Evolutionary conservation across 2,329 filamentous ascomycete species (phyloP).

Genomic region (Alternaria conjuncta): DNA sequence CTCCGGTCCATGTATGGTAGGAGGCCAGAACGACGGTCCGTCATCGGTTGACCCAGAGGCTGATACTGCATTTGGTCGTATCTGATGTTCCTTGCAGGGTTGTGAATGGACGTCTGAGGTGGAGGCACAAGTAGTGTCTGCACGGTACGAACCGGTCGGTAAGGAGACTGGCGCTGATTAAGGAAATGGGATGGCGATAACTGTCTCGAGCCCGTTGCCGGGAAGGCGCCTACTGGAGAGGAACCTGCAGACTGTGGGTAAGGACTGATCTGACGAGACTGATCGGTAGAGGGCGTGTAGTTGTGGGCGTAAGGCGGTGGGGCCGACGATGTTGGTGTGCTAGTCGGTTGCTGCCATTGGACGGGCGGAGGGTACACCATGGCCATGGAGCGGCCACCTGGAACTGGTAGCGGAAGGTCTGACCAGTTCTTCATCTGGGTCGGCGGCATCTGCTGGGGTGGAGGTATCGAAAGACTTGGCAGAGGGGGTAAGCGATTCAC

Average conservation of each 20-base stretch:
- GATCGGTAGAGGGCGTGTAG: conserved; percentile 41
- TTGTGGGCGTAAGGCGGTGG: conserved; percentile 35
- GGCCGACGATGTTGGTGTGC: conserved; percentile 42
- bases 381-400: conserved; percentile 74
- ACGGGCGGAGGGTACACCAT: conserved; percentile 71
- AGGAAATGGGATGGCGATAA: conserved; percentile 89
- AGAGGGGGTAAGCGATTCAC: conserved; percentile 67
- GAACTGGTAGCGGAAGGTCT: conserved; percentile 55
- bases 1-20: conserved; percentile 53
- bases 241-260: conserved; percentile 61
- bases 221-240: conserved; percentile 75
- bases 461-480: conserved; percentile 73
- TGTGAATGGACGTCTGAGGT: conserved; percentile 77
- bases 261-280: conserved; percentile 59
- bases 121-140: conserved; percentile 91
- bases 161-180: conserved; percentile 87
- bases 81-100: conserved; percentile 51
- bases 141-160: conserved; percentile 86
- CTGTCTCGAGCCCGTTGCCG: conserved; percentile 69
- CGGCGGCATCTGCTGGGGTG: conserved; percentile 46
- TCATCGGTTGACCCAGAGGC: conserved; percentile 54
- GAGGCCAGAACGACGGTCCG: conserved; percentile 53
- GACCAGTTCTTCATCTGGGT: conserved; percentile 50
- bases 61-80: conserved; percentile 61
- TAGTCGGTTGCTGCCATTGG: conserved; percentile 57